Conservation (phyloP, 2,329 filamentous ascomycete species). For the Ophioceras dolichostomum region DNA sequence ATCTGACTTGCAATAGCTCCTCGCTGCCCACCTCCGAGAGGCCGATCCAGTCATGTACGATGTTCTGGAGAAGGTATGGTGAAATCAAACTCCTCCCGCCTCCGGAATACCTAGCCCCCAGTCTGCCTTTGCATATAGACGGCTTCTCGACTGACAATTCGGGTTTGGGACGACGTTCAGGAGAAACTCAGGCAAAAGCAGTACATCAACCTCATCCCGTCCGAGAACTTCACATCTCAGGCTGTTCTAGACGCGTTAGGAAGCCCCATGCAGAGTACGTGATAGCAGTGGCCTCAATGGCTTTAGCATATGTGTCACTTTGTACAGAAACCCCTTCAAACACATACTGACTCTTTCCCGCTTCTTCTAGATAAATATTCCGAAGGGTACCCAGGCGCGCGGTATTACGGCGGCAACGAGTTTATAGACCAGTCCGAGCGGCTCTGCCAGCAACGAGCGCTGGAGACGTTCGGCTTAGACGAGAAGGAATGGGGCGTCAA, state of each 20-base stretch:
- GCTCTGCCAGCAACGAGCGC: conserved; percentile 78
- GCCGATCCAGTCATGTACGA: conserved; percentile 79
- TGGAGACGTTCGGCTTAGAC: conserved; percentile 77
- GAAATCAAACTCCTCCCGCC: not conserved
- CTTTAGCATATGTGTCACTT: no score
- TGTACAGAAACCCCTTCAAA: no score
- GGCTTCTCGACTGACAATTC: no score
- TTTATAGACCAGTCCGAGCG: conserved; percentile 87
- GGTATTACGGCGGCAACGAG: conserved; percentile 95
- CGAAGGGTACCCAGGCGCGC: conserved; percentile 89
- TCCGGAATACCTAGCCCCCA: no score
- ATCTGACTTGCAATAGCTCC: conserved; percentile 41
- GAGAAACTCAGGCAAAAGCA: conserved; percentile 95
- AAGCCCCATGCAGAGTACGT: conserved; percentile 85
- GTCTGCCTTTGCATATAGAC: no score
- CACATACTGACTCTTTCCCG: not conserved
- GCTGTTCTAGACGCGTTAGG: conserved; percentile 84
- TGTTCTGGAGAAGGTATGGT: conserved; percentile 75
- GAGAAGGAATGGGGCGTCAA: conserved; percentile 92
- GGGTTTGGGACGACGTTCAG: no score
- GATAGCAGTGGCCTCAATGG: no score
- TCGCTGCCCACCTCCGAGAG: conserved; percentile 66
- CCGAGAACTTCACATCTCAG: conserved; percentile 91
- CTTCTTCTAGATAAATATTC: conserved; percentile 89
- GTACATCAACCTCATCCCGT: conserved; percentile 95